phyloP scores from a whole-genome alignment of 176 grass and related monocot genomes.

The bread wheat (Triticum aestivum) region IWGSC_CS_RefSeq_v2.1 NC_057810.1:583153675-583154174 shows the following conservation, averaged over 20 bases:
- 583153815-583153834: slow-evolving; percentile 77
- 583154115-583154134: neutral
- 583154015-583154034: neutral
- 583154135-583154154: neutral
- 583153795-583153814: slow-evolving; percentile 61
- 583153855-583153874: slow-evolving; percentile 42
- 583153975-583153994: too few species aligned
- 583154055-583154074: slow-evolving; percentile 9
- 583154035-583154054: slow-evolving; percentile 1
- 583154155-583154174: neutral
- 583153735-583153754: slow-evolving; percentile 55
- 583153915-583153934: neutral
- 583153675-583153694: slow-evolving; percentile 46
- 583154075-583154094: neutral
- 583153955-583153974: neutral
- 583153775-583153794: slow-evolving; percentile 50
- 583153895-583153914: slow-evolving; percentile 1
- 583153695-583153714: slow-evolving; percentile 37
- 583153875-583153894: slow-evolving; percentile 42
- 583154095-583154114: neutral
- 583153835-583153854: slow-evolving; percentile 65
- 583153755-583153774: slow-evolving; percentile 49
- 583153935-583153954: neutral
- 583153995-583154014: neutral
- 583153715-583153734: slow-evolving; percentile 64